Base-by-base conservation (phyloP, 73 alveolate species). In the Paramecium sexaurelia region DNA sequence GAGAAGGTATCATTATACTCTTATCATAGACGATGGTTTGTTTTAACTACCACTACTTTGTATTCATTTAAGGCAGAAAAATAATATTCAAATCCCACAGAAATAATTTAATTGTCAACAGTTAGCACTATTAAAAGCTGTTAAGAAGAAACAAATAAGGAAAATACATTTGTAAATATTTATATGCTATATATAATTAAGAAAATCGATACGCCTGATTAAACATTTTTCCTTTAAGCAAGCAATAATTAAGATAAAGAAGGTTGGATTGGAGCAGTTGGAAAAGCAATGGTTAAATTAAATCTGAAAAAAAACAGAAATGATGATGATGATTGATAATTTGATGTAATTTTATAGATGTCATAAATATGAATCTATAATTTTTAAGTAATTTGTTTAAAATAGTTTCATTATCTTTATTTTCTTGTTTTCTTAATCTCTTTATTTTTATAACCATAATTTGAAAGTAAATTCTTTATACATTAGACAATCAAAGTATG, bases 201-300 rank as follows among this genome's bases (percentile, higher is more conserved):
- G 99, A 96, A 96, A 92, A 91, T 96, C 6, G 96, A 94, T 22
- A 95, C 93, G 11, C 94, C 89, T 8, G 98, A 94, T 19, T 55
- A 89, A 32, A 85, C 94, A 36, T 96, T 91, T 88, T 92, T 82
- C 87, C 71, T 96, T 78, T 94, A 94, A 69, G 99, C 99, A 19
- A 92, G 93, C 75, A 71, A 93, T n/a, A 94, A 95, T 89, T 94
- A 94, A 47, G 98, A 95, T 67, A 96, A 96, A 91, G 99, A 96
- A 75, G 83, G 94, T 19, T 96, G 99, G 99, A 96, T 96, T 56
- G 99, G 99, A 24, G 98, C 98, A 10, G 90, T 96, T 24, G 99
- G 99, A 15, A 96, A 95, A 73, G 99, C 99, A 19, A 95, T 96
- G 98, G 94, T 96, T 11, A 96, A 95, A 82, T 29, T 61, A 33